Evolutionary conservation across 768 basidiomycete species (phyloP), one percentile per base, ranked within the genome.

Genomic region (Ephemerocybe angulata): DNA sequence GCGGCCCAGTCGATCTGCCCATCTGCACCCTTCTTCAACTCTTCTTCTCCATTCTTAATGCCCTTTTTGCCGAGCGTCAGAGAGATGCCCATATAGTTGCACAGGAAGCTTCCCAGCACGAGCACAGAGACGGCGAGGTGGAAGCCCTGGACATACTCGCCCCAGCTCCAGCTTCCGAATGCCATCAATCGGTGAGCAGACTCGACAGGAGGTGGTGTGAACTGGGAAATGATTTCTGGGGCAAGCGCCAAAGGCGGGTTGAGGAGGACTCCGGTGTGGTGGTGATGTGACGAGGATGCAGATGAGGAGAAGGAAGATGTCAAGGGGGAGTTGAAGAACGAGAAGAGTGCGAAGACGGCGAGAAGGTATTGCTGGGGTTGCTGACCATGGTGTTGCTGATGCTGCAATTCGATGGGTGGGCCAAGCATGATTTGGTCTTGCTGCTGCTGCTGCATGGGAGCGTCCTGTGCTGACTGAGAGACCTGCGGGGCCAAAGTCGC

Each of bases 321-420:
- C 17, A 88, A 67, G 2, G 87, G 84, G 0, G 86, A 87, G 62
- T 88, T 90, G 75, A 91, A 89, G 71, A 93, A 88, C 0, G 88
- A 91, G 72, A 93, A 90, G 52, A 93, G 76, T 0, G 88, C 88
- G 62, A 93, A 93, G 25, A 83, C 83, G 25, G 88, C 90, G 44
- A 93, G 82, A 50, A 93, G 84, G 67, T 88, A 91, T 58, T 90
- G 89, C 24, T 50, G 56, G 1, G 63, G 44, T 30, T 70, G 68
- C 43, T 66, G 65, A 40, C 48, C 53, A 28, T 57, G 63, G n/a
- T 64, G 63, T 46, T 62, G 56, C 29, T 56, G 56, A 6, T 37
- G 56, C 27, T 58, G 46, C 5, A 50, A 56, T 41, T 19, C 40
- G 40, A 22, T 22, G 19, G 13, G 11, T 7, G 40, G 40, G 7